phyloP scores from a whole-genome alignment of 1,284 basidiomycete genomes.

The Ganoderma resinaceum region DNA sequence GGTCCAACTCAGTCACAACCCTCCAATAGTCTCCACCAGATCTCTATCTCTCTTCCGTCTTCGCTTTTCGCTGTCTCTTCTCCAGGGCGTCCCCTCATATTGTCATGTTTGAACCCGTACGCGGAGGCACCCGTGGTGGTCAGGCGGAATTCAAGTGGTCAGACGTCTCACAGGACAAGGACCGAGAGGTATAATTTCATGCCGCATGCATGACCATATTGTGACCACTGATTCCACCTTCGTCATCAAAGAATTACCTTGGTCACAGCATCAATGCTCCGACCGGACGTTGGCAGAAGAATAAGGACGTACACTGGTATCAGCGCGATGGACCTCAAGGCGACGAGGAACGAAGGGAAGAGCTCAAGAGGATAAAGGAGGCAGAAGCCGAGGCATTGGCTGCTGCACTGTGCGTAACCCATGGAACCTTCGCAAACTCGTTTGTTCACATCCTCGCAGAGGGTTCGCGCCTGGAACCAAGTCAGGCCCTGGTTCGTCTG shows the following conservation, averaged over 20 bases:
- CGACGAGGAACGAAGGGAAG: conserved; percentile 64
- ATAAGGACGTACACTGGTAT: conserved; percentile 96
- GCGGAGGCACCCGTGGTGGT: conserved; percentile 87
- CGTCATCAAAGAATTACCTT: conserved; percentile 76
- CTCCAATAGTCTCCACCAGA: no score
- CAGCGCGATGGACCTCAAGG: conserved; percentile 60
- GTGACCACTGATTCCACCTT: not conserved
- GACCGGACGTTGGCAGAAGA: conserved; percentile 94
- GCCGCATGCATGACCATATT: no score
- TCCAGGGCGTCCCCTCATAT: not conserved
- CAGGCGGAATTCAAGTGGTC: conserved; percentile 94
- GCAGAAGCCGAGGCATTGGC: conserved; percentile 87
- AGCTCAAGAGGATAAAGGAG: conserved; percentile 84
- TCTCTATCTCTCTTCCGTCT: not conserved
- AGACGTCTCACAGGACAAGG: conserved; percentile 90
- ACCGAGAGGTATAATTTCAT: conserved; percentile 72
- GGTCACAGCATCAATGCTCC: conserved; percentile 93
- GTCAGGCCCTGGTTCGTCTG: conserved; percentile 34
- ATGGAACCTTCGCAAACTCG: not conserved
- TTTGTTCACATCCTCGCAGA: conserved; percentile 42
- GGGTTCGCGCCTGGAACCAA: conserved; percentile 69
- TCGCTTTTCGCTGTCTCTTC: not conserved
- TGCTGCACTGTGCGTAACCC: conserved; percentile 68
- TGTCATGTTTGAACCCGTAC: conserved; percentile 79
- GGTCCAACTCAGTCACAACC: no score